A percentile compares a stretch with the other conserved stretches of the same genome.
Conservation (phyloP, 805 yeast genomes). For the Barnettozyma botsteinii region DNA sequence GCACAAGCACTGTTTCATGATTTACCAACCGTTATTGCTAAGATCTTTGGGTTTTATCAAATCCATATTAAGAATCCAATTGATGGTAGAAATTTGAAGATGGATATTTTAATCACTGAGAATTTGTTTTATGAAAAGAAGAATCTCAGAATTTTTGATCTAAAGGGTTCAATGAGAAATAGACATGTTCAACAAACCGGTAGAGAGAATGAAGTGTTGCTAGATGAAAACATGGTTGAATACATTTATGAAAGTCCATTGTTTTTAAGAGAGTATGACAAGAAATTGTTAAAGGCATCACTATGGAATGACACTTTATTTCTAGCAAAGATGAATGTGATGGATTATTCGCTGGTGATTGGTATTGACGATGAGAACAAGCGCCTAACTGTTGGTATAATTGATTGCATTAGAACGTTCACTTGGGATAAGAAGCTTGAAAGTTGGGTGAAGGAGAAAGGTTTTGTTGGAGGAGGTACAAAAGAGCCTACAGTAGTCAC, state of each 20-base stretch:
- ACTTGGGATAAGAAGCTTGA: conserved; percentile 99
- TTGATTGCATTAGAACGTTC: conserved; percentile 88
- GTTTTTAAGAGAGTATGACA: conserved; percentile 88
- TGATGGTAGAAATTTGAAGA: conserved; percentile 69
- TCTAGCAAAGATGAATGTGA: conserved; percentile 93
- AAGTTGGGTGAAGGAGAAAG: conserved; percentile 97
- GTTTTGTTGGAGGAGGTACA: conserved; percentile 79
- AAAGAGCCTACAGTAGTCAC: conserved; percentile 97
- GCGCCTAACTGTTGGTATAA: conserved; percentile 85
- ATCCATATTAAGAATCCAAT: conserved; percentile 78
- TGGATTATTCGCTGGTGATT: conserved; percentile 95
- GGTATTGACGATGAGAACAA: conserved; percentile 73
- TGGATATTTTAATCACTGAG: conserved; percentile 95
- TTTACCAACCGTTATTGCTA: conserved; percentile 89
- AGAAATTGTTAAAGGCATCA: conserved; percentile 78
- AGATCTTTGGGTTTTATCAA: conserved; percentile 93
- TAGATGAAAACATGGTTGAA: conserved; percentile 98
- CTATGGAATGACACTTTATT: conserved; percentile 93
- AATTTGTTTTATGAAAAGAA: conserved; percentile 81
- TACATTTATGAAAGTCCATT: conserved; percentile 94
- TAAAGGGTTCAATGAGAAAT: conserved; percentile 97
- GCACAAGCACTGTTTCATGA: conserved; percentile 93
- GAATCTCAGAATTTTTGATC: conserved; percentile 82
- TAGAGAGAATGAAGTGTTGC: conserved; percentile 83
- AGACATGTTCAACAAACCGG: conserved; percentile 97